These are phyloP conservation scores for Amanita jacksonii DNA, from an alignment of 768 basidiomycete genomes.

Conservation along the genomic window DNA sequence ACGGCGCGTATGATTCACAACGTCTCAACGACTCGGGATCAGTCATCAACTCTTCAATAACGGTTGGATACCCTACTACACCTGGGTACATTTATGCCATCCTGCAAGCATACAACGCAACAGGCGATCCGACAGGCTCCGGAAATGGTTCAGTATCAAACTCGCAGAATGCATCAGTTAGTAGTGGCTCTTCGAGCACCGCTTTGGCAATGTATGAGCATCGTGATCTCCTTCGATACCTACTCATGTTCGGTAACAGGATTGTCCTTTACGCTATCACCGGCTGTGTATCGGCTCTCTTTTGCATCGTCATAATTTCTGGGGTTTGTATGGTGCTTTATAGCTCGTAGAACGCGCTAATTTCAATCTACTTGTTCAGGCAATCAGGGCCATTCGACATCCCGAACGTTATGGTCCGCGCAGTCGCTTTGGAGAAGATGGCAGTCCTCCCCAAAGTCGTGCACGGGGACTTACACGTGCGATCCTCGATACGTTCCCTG, in stretches of 20 bases:
- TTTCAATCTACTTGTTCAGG: constrained; percentile 31
- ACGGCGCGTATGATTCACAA: constrained; percentile 48
- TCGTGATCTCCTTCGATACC: constrained; percentile 1
- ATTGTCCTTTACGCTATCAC: constrained; percentile 83
- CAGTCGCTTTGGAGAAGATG: constrained; percentile 27
- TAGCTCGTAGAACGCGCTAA: neutral
- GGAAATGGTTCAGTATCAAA: constrained; percentile 16
- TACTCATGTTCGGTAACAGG: constrained; percentile 29
- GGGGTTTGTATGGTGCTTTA: constrained; percentile 42
- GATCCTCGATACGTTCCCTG: constrained; percentile 91
- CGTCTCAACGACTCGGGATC: constrained; percentile 46
- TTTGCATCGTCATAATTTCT: constrained; percentile 76
- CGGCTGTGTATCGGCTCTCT: constrained; percentile 78
- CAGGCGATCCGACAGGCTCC: constrained; percentile 18
- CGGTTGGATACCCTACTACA: constrained; percentile 29
- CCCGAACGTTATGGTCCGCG: constrained; percentile 90
- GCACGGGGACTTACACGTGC: constrained; percentile 85
- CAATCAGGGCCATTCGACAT: constrained; percentile 73
- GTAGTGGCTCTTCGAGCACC: constrained; percentile 28
- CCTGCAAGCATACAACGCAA: constrained; percentile 55
- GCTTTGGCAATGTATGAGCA: constrained; percentile 66
- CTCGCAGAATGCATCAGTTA: constrained; percentile 15
- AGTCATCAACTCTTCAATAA: constrained; percentile 34
- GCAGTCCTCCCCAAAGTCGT: constrained; percentile 45
- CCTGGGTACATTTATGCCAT: constrained; percentile 66